Conservation (phyloP, 352 stramenopile species). For the Nothophytophthora sp. region DNA sequence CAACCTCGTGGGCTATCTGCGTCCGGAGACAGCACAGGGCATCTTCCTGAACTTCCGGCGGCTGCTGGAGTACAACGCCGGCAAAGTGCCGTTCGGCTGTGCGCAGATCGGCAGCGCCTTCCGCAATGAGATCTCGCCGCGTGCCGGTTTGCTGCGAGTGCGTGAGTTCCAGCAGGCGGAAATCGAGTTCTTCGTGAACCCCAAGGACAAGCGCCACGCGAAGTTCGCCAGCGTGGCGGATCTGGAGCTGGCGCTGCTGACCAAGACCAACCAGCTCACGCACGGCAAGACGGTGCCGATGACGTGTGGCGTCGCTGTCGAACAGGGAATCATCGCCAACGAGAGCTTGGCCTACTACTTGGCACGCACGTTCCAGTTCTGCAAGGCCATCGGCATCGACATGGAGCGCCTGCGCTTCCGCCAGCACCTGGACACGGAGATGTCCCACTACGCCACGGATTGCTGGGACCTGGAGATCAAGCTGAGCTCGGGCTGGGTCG, state of each 20-base stretch:
- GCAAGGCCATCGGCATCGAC: slow-evolving; percentile 95
- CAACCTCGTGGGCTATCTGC: slow-evolving; percentile 96
- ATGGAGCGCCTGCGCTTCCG: slow-evolving; percentile 95
- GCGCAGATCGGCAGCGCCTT: slow-evolving; percentile 90
- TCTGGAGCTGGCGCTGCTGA: slow-evolving; percentile 89
- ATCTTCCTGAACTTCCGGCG: slow-evolving; percentile 99
- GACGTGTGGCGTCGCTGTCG: slow-evolving; percentile 91
- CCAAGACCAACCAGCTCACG: slow-evolving; percentile 95
- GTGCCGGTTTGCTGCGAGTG: slow-evolving; percentile 96
- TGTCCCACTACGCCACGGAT: slow-evolving; percentile 99
- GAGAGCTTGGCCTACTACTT: slow-evolving; percentile 99
- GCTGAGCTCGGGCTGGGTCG: slow-evolving; percentile 97
- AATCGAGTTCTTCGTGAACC: slow-evolving; percentile 99
- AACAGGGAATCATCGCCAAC: slow-evolving; percentile 96
- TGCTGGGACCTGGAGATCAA: slow-evolving; percentile 99
- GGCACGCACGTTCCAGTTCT: slow-evolving; percentile 96
- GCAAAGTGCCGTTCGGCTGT: slow-evolving; percentile 89
- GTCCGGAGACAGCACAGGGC: slow-evolving; percentile 98
- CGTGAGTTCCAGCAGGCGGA: slow-evolving; percentile 99
- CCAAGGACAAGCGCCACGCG: slow-evolving; percentile 97
- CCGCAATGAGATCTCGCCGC: slow-evolving; percentile 97
- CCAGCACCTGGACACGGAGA: slow-evolving; percentile 99
- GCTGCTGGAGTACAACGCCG: slow-evolving; percentile 97
- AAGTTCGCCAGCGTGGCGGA: slow-evolving; percentile 93
- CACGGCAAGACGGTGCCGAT: slow-evolving; percentile 96